These are phyloP conservation scores for Fusarium liriodendri DNA, from an alignment of 2,329 filamentous ascomycete species.

Conservation along the genomic window DNA sequence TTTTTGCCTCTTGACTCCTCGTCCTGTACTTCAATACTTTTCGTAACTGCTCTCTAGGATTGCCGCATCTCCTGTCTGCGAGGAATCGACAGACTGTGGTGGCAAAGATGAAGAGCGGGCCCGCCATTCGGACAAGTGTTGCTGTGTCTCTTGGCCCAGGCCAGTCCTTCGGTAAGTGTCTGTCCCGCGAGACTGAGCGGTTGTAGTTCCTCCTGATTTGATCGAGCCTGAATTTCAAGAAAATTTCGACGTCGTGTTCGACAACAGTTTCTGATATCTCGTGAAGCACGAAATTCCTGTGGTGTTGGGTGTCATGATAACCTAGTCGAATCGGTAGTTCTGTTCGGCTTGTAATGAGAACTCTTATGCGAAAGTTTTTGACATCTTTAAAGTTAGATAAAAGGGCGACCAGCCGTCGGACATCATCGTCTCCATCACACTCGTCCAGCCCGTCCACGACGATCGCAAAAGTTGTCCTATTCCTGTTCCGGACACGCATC, in stretches of 20 bases:
- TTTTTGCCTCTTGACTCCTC: background rate
- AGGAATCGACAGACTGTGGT: slow-evolving; percentile 48
- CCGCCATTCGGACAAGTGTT: slow-evolving; percentile 41
- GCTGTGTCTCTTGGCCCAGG: background rate
- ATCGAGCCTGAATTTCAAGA: background rate
- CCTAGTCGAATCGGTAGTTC: slow-evolving; percentile 52
- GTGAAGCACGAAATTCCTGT: slow-evolving; percentile 49
- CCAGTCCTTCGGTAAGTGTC: slow-evolving; percentile 16
- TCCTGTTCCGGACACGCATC: background rate
- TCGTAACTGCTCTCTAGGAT: slow-evolving; percentile 37
- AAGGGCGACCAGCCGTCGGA: background rate
- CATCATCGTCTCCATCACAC: slow-evolving; percentile 21
- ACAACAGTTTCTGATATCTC: slow-evolving; percentile 46
- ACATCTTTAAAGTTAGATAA: slow-evolving; percentile 1
- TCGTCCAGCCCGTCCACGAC: slow-evolving; percentile 23
- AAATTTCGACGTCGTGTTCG: slow-evolving; percentile 48
- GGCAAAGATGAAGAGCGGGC: slow-evolving; percentile 51
- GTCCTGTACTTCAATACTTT: slow-evolving; percentile 37
- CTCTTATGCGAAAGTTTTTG: slow-evolving; percentile 15
- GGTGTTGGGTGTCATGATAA: slow-evolving; percentile 44
- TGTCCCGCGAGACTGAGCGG: background rate
- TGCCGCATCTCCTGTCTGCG: slow-evolving; percentile 21
- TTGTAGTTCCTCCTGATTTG: background rate
- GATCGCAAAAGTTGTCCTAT: background rate
- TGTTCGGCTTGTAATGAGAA: slow-evolving; percentile 57